phyloP scores from a whole-genome alignment of 2,329 filamentous ascomycete genomes.

The Pezicula rhizophila region DNA sequence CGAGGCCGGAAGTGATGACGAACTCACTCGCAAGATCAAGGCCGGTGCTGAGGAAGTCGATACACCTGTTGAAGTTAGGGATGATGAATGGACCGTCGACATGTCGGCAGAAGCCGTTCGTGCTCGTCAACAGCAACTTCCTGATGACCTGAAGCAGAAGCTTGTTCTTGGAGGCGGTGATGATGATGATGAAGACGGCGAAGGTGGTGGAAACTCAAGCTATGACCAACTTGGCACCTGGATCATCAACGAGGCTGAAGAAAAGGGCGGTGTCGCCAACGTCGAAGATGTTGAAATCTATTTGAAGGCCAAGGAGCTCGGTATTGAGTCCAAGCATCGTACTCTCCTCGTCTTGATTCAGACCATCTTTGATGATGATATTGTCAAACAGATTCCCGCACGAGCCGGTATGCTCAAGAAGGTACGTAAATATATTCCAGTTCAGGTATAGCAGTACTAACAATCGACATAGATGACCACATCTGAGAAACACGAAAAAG shows the following conservation, averaged over 20 bases:
- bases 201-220: constrained; percentile 64
- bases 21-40: constrained; percentile 73
- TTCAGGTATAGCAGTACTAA: constrained; percentile 7
- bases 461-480: constrained; percentile 58
- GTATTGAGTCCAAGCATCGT: constrained; percentile 90
- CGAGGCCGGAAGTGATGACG: constrained; percentile 81
- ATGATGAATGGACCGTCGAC: constrained; percentile 93
- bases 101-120: constrained; percentile 93
- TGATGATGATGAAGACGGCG: constrained; percentile 77
- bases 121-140: constrained; percentile 86
- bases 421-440: constrained; percentile 39
- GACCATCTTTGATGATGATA: constrained; percentile 87
- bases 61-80: constrained; percentile 60
- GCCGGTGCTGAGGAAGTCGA: constrained; percentile 68
- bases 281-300: constrained; percentile 89
- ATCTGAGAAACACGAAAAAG: constrained; percentile 91
- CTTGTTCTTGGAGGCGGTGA: constrained; percentile 76
- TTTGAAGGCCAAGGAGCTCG: constrained; percentile 92
- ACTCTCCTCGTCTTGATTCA: constrained; percentile 88
- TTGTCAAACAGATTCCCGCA: constrained; percentile 78
- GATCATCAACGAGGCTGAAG: constrained; percentile 70
- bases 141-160: constrained; percentile 90
- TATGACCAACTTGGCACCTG: constrained; percentile 93
- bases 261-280: constrained; percentile 68
- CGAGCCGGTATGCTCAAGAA: constrained; percentile 86